Conservation (phyloP, 331 rosid species). For the Saraca asoca region DNA sequence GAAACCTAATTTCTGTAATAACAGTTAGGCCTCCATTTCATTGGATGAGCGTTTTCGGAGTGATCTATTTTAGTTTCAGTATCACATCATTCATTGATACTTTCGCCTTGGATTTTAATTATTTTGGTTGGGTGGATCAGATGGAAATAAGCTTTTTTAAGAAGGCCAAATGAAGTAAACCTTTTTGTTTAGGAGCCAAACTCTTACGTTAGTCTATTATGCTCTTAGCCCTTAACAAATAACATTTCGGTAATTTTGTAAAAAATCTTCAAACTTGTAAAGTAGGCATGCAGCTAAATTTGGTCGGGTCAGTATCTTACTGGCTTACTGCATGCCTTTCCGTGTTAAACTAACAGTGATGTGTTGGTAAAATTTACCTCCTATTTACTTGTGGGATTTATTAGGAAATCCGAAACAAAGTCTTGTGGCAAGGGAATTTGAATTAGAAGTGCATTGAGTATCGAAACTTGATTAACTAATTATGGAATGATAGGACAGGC, state of each 20-base stretch:
- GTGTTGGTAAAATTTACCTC: background rate
- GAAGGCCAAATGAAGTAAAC: background rate
- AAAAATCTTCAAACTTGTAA: background rate
- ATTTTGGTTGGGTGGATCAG: background rate
- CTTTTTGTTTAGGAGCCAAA: background rate
- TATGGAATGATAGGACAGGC: background rate
- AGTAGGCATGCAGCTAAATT: background rate
- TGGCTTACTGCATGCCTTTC: background rate
- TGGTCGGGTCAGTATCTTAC: background rate
- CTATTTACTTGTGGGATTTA: background rate
- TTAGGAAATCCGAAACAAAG: background rate
- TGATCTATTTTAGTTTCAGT: background rate
- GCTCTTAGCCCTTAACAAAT: no score
- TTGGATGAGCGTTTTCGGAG: constrained; percentile 8
- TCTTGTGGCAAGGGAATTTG: constrained; percentile 7
- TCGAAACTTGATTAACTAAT: constrained; percentile 32
- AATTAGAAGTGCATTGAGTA: constrained; percentile 14
- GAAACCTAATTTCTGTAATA: no score
- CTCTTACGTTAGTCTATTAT: background rate
- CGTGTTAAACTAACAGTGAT: background rate
- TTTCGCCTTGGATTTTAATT: background rate
- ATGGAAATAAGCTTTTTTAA: constrained; percentile 1
- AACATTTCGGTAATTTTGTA: no score
- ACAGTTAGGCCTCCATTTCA: no score
- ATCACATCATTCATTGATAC: background rate